Percentiles rank a stretch among this genome's conserved stretches.
These are phyloP conservation scores for Ehretia macrophylla DNA, from an alignment of 257 asterid genomes.

Conservation along the genomic window DNA sequence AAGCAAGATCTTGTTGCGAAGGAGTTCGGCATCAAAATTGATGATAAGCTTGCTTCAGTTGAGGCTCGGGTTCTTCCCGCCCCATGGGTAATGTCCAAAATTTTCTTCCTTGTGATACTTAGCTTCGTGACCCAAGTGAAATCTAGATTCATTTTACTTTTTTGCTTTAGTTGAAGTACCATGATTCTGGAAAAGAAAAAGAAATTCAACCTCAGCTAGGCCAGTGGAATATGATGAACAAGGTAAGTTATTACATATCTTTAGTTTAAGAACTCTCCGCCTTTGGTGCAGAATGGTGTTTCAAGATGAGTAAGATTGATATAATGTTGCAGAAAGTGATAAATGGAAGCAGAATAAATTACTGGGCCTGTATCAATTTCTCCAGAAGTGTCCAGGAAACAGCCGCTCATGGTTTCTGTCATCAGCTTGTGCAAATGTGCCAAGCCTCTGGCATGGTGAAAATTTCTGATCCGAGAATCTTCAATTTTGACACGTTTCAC, in stretches of 20 bases:
- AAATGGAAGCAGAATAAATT: constrained; percentile 23
- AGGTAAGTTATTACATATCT: constrained; percentile 12
- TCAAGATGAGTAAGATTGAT: neutral
- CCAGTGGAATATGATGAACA: constrained; percentile 33
- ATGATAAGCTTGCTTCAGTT: constrained; percentile 24
- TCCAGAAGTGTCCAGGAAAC: constrained; percentile 26
- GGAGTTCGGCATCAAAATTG: constrained; percentile 26
- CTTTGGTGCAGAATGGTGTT: neutral
- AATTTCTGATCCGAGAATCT: neutral
- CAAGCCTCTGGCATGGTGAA: constrained; percentile 30
- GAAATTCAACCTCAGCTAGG: constrained; percentile 28
- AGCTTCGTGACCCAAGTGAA: neutral
- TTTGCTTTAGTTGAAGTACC: constrained; percentile 24
- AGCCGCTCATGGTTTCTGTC: constrained; percentile 23
- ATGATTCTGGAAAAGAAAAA: constrained; percentile 29
- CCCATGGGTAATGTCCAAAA: constrained; percentile 25
- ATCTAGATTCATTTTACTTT: neutral
- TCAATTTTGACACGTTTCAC: neutral
- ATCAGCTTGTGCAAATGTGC: constrained; percentile 28
- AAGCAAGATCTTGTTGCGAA: constrained; percentile 21
- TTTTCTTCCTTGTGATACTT: neutral
- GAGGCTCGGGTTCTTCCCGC: constrained; percentile 35
- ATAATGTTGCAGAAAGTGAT: constrained; percentile 27
- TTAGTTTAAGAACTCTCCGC: neutral
- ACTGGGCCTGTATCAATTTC: constrained; percentile 33